These are phyloP conservation scores for Sporisorium reilianum DNA, from an alignment of 1,284 basidiomycete species.

Conservation along the genomic window DNA sequence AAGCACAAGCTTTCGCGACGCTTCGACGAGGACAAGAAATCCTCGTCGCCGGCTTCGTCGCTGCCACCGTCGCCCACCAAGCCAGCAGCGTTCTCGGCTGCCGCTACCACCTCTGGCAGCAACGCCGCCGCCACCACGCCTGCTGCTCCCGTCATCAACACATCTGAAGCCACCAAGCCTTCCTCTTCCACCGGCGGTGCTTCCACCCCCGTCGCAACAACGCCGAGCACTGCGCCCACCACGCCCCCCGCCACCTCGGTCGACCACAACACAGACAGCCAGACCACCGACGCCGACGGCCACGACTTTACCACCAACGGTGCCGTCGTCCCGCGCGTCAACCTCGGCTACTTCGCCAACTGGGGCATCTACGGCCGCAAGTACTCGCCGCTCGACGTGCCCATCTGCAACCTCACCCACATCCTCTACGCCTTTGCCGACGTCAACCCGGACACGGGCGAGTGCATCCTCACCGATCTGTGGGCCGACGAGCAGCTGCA, in stretches of 20 bases:
- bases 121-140: constrained; percentile 7
- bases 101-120: constrained; percentile 3
- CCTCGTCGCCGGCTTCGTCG: constrained; percentile 27
- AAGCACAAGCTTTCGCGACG: constrained; percentile 46
- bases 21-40: constrained; percentile 37
- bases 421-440: constrained; percentile 90
- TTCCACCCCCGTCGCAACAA: constrained; percentile 3
- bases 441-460: constrained; percentile 76
- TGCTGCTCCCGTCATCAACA: constrained; percentile 4
- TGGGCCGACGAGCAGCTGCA: constrained; percentile 80
- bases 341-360: constrained; percentile 62
- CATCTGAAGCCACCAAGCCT: constrained; percentile 10
- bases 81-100: constrained; percentile 18
- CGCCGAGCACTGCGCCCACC: constrained; percentile 18
- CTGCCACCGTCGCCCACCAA: constrained; percentile 47
- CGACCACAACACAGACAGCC: background rate
- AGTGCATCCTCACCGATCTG: constrained; percentile 77
- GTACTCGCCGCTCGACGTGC: constrained; percentile 78
- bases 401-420: constrained; percentile 78
- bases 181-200: constrained; percentile 13
- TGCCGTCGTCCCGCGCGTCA: constrained; percentile 44
- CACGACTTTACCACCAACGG: constrained; percentile 43
- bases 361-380: constrained; percentile 97
- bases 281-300: constrained; percentile 15
- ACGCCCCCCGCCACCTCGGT: constrained; percentile 5